phyloP scores from a whole-genome alignment of 805 yeast species.

The Hanseniaspora mollemarum region DNA sequence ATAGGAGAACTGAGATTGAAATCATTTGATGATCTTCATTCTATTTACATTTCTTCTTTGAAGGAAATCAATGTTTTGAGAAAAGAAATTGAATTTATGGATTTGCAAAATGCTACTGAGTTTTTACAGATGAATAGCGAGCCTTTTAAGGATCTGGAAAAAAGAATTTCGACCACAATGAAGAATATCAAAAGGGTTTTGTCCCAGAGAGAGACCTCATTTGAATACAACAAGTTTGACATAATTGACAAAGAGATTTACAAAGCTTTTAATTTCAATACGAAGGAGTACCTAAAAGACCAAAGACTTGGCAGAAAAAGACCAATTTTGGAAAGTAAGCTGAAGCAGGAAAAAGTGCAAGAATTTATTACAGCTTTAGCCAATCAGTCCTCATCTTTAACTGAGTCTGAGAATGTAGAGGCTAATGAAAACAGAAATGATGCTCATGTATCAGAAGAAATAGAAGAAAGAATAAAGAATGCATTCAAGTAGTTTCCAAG shows the following conservation, averaged over 20 bases:
- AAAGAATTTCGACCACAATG: conserved; percentile 50
- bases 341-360: neutral
- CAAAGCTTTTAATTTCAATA: conserved; percentile 3
- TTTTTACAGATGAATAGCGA: conserved; percentile 33
- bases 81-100: conserved; percentile 59
- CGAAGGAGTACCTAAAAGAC: neutral
- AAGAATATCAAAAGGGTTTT: conserved; percentile 75
- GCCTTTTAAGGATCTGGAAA: conserved; percentile 29
- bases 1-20: conserved; percentile 82
- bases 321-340: neutral
- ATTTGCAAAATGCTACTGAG: conserved; percentile 23
- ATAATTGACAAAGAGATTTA: conserved; percentile 7
- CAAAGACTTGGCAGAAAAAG: neutral
- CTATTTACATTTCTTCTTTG: conserved; percentile 77
- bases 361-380: conserved; percentile 13
- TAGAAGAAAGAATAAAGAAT: conserved; percentile 12
- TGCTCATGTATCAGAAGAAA: neutral
- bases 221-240: conserved; percentile 27
- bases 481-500: conserved; percentile 18
- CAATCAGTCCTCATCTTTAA: no score
- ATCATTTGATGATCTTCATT: conserved; percentile 82
- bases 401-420: conserved; percentile 19
- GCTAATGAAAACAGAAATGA: neutral
- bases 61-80: conserved; percentile 70
- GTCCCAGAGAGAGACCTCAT: conserved; percentile 70